Evolutionary conservation across 1,139 yeast genomes (phyloP).

Genomic region (Candida sp.): DNA sequence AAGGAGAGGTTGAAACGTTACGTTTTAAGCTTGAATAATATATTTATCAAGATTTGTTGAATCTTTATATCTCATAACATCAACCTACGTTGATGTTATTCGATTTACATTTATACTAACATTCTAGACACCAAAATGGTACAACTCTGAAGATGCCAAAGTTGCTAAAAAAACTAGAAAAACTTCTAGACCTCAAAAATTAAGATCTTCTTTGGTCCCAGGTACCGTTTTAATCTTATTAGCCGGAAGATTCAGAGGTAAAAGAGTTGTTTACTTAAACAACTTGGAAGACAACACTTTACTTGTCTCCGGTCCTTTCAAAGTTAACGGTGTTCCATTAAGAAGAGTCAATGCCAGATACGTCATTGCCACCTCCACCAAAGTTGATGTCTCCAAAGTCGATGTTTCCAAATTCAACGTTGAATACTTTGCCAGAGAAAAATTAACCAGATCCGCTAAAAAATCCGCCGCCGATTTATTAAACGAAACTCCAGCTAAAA

Average conservation of each 20-base stretch:
- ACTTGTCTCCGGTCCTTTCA: constrained; percentile 99
- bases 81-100: too few relatives aligned
- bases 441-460: constrained; percentile 62
- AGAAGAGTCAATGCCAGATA: constrained; percentile 99
- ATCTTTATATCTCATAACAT: too few relatives aligned
- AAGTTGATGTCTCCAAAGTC: constrained; percentile 74
- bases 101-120: constrained; percentile 28
- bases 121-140: constrained; percentile 85
- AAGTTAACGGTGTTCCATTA: constrained; percentile 99
- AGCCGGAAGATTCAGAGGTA: constrained; percentile 99
- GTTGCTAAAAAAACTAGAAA: constrained; percentile 87
- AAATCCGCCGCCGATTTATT: constrained; percentile 97
- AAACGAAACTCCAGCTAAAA: constrained; percentile 83
- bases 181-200: constrained; percentile 91
- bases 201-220: constrained; percentile 96
- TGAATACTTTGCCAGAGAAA: constrained; percentile 97
- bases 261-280: constrained; percentile 99
- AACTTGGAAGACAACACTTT: constrained; percentile 98
- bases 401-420: constrained; percentile 92
- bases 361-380: constrained; percentile 98
- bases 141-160: constrained; percentile 92
- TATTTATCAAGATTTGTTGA: too few relatives aligned
- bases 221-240: constrained; percentile 98
- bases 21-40: too few relatives aligned
- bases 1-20: background rate